phyloP scores from a whole-genome alignment of 2,329 filamentous ascomycete species.

The Cryphonectria carpinicola region DNA sequence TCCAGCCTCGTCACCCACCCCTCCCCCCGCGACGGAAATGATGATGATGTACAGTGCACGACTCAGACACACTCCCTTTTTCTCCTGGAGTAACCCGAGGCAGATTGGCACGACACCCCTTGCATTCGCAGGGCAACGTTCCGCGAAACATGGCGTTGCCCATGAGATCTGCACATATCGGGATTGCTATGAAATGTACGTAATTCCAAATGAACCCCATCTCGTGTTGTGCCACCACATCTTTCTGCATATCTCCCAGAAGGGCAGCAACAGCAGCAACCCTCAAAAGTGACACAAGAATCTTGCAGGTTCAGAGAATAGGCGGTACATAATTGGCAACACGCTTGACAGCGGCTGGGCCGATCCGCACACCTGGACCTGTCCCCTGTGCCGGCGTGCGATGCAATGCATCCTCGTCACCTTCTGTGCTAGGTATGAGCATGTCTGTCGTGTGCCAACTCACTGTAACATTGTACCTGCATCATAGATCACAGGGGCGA shows the following conservation, averaged over 20 bases:
- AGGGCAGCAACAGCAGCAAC: neutral
- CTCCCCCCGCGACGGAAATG: neutral
- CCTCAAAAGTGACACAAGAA: neutral
- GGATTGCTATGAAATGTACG: neutral
- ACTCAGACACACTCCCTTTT: slow-evolving; percentile 8
- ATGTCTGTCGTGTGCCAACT: neutral
- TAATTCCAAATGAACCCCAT: neutral
- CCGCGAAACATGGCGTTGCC: slow-evolving; percentile 13
- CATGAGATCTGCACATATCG: slow-evolving; percentile 5
- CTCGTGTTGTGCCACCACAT: slow-evolving; percentile 8
- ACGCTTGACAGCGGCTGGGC: neutral
- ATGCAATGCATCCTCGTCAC: neutral
- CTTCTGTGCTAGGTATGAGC: neutral
- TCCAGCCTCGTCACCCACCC: neutral
- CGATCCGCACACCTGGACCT: neutral
- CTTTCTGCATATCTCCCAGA: slow-evolving; percentile 4
- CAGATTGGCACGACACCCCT: slow-evolving; percentile 22
- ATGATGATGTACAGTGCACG: slow-evolving; percentile 3
- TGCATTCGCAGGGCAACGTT: slow-evolving; percentile 15
- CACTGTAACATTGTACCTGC: neutral
- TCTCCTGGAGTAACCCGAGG: slow-evolving; percentile 15
- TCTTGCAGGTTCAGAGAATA: neutral
- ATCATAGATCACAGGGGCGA: neutral
- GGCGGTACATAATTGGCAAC: neutral
- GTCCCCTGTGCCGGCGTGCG: neutral